phyloP scores from a whole-genome alignment of 169 alveolate species.

The Plasmodium inui region DNA sequence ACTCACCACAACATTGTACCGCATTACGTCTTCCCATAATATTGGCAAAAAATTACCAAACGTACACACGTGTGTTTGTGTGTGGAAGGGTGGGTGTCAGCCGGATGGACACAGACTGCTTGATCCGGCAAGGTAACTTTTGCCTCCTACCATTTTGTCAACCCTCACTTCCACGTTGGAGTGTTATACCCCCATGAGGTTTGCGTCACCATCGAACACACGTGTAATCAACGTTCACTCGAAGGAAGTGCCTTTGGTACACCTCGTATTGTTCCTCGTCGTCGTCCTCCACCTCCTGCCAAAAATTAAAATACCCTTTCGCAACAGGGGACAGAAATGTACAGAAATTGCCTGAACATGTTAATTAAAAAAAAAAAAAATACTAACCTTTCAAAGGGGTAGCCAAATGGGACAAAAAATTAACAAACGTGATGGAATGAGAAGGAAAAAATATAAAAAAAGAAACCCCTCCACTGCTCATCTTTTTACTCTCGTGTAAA shows the following conservation, averaged over 20 bases:
- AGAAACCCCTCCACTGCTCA: not conserved
- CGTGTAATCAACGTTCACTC: not conserved
- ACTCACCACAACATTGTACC: not conserved
- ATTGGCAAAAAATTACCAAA: not conserved
- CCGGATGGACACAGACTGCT: not conserved
- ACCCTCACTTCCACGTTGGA: not conserved
- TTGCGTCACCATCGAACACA: not conserved
- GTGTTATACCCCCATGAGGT: not conserved
- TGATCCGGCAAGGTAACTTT: not conserved
- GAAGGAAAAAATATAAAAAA: not conserved
- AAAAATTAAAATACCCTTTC: not conserved
- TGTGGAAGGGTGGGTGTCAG: no score
- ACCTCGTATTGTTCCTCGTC: not conserved
- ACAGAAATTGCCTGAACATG: not conserved
- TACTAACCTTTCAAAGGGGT: not conserved
- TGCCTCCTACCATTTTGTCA: not conserved
- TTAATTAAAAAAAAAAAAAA: not conserved
- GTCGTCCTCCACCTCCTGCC: no score
- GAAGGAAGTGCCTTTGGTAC: not conserved
- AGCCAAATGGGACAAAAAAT: not conserved
- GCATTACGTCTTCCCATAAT: not conserved
- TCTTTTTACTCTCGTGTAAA: not conserved
- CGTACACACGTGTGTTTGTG: not conserved
- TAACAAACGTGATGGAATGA: not conserved
- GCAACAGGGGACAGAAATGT: not conserved